Evolutionary conservation across 495 filamentous ascomycete species (phyloP).

Genomic region (Neurospora sp.): DNA sequence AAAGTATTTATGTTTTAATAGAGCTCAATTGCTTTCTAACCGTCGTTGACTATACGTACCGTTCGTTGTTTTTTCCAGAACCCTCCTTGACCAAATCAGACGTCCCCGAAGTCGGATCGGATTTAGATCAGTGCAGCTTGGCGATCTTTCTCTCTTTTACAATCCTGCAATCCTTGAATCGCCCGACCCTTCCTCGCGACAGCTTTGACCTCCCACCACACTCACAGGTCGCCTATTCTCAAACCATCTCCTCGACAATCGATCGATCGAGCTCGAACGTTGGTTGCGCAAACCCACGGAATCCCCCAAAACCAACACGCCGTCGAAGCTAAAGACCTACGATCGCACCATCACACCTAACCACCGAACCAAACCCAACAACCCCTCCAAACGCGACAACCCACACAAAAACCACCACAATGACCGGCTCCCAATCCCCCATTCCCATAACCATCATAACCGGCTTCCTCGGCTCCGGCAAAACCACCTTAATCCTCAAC

Average conservation of each 20-base stretch:
- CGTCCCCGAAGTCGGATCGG: not conserved
- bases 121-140: not conserved
- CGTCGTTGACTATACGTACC: too few species aligned
- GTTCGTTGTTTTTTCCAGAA: not conserved
- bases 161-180: not conserved
- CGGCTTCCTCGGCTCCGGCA: slow-evolving; percentile 88
- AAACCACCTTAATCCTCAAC: slow-evolving; percentile 86
- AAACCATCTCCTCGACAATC: not conserved
- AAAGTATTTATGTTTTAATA: not conserved
- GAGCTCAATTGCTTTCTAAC: not conserved
- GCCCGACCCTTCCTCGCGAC: not conserved
- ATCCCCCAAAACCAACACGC: too few species aligned
- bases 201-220: not conserved
- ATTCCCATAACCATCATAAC: slow-evolving; percentile 92
- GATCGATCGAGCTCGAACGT: not conserved
- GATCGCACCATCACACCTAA: not conserved
- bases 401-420: not conserved
- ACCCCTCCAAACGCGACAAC: not conserved
- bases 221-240: not conserved
- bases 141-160: not conserved
- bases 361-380: too few species aligned
- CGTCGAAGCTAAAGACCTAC: not conserved
- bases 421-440: slow-evolving; percentile 38
- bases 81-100: not conserved
- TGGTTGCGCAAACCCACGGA: too few species aligned